These are phyloP conservation scores for Malus hybrid DNA, from an alignment of 331 rosid genomes.

Conservation along the genomic window DNA sequence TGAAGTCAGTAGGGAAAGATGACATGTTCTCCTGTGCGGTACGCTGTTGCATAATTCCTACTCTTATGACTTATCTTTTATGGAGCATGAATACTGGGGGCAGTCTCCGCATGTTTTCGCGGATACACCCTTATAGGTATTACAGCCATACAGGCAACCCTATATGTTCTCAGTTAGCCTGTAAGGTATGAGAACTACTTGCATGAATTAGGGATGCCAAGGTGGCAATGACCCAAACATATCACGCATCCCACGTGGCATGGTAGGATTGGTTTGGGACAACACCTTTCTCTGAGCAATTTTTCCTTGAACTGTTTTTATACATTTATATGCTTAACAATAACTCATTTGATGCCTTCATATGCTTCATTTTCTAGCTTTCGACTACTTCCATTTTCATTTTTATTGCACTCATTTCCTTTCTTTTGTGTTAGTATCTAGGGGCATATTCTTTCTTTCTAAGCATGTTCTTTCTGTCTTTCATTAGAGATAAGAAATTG, in stretches of 20 bases:
- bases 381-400: not conserved
- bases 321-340: not conserved
- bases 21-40: constrained; percentile 93
- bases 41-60: constrained; percentile 37
- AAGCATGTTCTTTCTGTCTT: constrained; percentile 1
- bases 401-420: not conserved
- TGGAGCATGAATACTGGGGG: constrained; percentile 4
- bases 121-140: constrained; percentile 1
- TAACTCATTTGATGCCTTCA: not conserved
- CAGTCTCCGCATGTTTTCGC: not conserved
- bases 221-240: too few species aligned
- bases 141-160: not conserved
- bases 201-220: too few species aligned
- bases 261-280: too few species aligned
- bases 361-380: not conserved
- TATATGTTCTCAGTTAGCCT: not conserved
- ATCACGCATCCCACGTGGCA: too few species aligned
- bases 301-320: not conserved
- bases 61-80: constrained; percentile 1
- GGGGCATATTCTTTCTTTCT: not conserved
- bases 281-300: not conserved
- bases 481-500: constrained; percentile 27
- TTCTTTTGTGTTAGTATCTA: not conserved
- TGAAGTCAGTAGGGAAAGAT: constrained; percentile 62
- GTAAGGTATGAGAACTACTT: not conserved